These are phyloP conservation scores for Populus hybrid DNA, from an alignment of 441 rosid species.

Conservation along the genomic window DNA sequence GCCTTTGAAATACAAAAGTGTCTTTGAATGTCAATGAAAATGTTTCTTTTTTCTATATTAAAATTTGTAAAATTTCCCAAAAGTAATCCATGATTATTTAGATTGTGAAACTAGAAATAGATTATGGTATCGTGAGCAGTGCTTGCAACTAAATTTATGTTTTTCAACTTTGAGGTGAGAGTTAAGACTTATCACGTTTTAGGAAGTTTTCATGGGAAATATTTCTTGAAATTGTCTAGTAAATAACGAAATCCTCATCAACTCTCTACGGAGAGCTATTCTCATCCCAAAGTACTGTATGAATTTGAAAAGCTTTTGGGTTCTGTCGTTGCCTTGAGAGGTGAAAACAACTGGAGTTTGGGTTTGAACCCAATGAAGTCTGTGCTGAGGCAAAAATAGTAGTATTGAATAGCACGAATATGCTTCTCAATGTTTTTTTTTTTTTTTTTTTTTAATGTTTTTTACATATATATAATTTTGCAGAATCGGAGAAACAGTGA, in stretches of 20 bases:
- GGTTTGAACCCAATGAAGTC: background rate
- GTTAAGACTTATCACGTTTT: background rate
- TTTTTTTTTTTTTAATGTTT: too few species aligned
- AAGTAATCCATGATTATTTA: background rate
- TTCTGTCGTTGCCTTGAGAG: background rate
- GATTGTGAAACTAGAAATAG: background rate
- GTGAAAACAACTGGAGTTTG: background rate
- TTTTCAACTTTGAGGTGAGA: background rate
- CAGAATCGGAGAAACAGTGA: slow-evolving; percentile 43
- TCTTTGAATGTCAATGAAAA: background rate
- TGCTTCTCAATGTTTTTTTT: background rate
- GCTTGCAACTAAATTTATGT: background rate
- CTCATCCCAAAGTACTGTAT: background rate
- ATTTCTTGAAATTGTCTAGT: background rate
- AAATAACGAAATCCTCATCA: background rate
- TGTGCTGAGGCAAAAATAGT: background rate
- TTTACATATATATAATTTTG: background rate
- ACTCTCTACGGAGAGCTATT: background rate
- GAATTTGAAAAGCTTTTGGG: background rate
- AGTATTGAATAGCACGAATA: background rate
- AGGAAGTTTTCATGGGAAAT: background rate
- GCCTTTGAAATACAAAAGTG: background rate
- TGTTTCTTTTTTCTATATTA: background rate
- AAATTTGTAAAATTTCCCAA: background rate
- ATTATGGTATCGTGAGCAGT: background rate